phyloP scores from a whole-genome alignment of 2,329 filamentous ascomycete genomes.

The Truncatella angustata region DNA sequence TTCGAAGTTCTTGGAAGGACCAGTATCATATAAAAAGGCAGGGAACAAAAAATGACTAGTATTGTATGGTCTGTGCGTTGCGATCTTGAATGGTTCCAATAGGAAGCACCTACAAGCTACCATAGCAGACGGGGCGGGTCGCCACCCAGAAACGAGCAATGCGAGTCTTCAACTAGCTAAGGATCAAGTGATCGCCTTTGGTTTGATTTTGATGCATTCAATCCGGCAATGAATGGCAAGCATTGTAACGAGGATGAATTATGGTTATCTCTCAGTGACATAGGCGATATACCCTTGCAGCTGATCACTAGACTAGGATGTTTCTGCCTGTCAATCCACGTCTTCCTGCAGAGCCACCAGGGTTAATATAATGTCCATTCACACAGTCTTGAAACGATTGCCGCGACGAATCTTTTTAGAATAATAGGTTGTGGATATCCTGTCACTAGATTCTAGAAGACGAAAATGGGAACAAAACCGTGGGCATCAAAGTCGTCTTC shows the following conservation, averaged over 20 bases:
- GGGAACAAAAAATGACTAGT: constrained; percentile 2
- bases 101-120: too few species aligned
- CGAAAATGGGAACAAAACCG: too few species aligned
- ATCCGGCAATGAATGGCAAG: background rate
- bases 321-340: constrained; percentile 1
- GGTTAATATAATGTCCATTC: background rate
- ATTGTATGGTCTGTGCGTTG: background rate
- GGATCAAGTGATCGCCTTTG: constrained; percentile 2
- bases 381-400: too few species aligned
- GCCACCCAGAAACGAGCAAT: background rate
- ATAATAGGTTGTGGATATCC: too few species aligned
- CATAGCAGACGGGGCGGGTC: background rate
- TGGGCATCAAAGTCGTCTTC: too few species aligned
- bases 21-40: too few species aligned
- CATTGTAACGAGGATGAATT: background rate
- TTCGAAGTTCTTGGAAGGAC: too few species aligned
- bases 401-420: too few species aligned
- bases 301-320: background rate
- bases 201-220: background rate
- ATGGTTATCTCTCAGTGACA: constrained; percentile 2
- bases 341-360: background rate
- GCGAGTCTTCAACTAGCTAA: background rate
- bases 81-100: too few species aligned
- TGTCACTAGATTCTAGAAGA: too few species aligned
- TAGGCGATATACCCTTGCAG: constrained; percentile 1